Percentiles rank a stretch among this genome's conserved stretches.
phyloP scores from a whole-genome alignment of 331 rosid species.

The Cydonia oblonga region DNA sequence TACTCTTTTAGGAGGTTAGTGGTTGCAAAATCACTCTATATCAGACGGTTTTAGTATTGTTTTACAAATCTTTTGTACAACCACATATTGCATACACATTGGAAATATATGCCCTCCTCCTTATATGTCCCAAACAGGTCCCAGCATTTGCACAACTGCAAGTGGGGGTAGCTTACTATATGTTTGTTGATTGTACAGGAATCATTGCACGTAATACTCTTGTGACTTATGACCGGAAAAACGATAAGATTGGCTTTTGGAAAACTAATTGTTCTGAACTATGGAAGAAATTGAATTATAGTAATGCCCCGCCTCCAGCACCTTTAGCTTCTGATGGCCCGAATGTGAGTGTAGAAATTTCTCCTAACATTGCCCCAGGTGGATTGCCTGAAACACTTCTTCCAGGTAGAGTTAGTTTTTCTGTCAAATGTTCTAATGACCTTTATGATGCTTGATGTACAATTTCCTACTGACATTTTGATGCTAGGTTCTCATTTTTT shows the following conservation, averaged over 20 bases:
- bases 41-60: background rate
- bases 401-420: conserved; percentile 22
- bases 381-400: conserved; percentile 8
- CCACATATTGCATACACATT: background rate
- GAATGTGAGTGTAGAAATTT: conserved; percentile 14
- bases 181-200: conserved; percentile 21
- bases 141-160: background rate
- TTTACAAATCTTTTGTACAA: background rate
- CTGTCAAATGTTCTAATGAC: background rate
- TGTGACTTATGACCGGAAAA: conserved; percentile 39
- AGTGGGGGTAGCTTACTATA: background rate
- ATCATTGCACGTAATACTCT: conserved; percentile 43
- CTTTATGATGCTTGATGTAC: background rate
- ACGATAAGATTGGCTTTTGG: conserved; percentile 36
- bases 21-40: background rate
- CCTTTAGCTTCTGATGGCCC: conserved; percentile 6
- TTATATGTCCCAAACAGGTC: background rate
- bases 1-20: conserved; percentile 46
- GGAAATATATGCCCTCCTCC: background rate
- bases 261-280: conserved; percentile 45
- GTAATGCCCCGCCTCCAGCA: conserved; percentile 15
- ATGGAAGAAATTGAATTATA: conserved; percentile 26
- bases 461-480: background rate
- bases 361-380: conserved; percentile 14
- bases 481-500: background rate